A percentile compares a stretch with the other conserved stretches of the same genome.
phyloP scores from a whole-genome alignment of 1,284 basidiomycete genomes.

The Naganishia sp. region DNA sequence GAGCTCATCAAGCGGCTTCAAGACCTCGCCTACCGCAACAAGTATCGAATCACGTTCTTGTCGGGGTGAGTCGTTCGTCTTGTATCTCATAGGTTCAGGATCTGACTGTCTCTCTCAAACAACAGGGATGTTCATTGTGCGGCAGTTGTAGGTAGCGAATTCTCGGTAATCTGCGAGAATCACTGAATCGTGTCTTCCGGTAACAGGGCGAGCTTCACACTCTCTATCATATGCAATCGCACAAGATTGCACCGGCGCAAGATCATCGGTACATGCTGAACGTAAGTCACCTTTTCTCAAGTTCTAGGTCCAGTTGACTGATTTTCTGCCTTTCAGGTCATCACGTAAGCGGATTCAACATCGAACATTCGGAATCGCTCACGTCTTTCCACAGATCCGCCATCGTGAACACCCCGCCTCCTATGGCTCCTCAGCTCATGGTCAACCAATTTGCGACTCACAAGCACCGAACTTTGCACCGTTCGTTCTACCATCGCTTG shows the following conservation, averaged over 20 bases:
- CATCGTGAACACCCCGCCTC: constrained; percentile 64
- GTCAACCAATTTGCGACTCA: constrained; percentile 78
- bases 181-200: constrained; percentile 1
- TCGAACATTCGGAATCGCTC: constrained; percentile 37
- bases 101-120: neutral
- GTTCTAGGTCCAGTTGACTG: constrained; percentile 59
- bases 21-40: constrained; percentile 63
- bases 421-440: constrained; percentile 73
- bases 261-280: constrained; percentile 89
- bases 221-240: constrained; percentile 49
- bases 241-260: constrained; percentile 57
- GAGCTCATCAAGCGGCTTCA: constrained; percentile 81
- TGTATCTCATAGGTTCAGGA: neutral
- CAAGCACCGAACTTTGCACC: constrained; percentile 74
- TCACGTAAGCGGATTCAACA: constrained; percentile 32
- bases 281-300: constrained; percentile 72
- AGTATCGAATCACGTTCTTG: constrained; percentile 75
- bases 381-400: constrained; percentile 40
- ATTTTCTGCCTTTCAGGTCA: constrained; percentile 13
- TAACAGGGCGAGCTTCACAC: constrained; percentile 51
- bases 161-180: too few species aligned
- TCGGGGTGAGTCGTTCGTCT: constrained; percentile 55
- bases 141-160: constrained; percentile 59
- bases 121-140: constrained; percentile 81
- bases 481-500: constrained; percentile 53